These are phyloP conservation scores for Paramecium biaurelia DNA, from an alignment of 73 alveolate species.

Conservation along the genomic window DNA sequence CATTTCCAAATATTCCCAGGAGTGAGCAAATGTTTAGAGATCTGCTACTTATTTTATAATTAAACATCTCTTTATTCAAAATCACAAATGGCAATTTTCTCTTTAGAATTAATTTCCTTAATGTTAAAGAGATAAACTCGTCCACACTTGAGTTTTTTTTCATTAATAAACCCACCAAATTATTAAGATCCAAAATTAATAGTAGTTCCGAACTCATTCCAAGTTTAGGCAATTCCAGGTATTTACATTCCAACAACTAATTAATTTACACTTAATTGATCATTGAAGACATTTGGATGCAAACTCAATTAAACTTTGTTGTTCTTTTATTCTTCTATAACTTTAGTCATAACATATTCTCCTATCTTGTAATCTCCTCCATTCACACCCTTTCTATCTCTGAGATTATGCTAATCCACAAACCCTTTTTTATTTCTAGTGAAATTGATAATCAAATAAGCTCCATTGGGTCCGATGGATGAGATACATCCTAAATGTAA, in stretches of 20 bases:
- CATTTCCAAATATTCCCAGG: slow-evolving; percentile 13
- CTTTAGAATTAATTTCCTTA: background rate
- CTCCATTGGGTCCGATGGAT: slow-evolving; percentile 5
- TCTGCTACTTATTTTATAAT: background rate
- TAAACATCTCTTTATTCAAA: background rate
- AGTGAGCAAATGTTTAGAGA: background rate
- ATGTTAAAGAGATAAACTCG: background rate
- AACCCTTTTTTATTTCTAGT: background rate
- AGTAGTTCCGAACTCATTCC: slow-evolving; percentile 22
- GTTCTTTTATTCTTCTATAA: background rate
- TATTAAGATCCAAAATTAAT: slow-evolving; percentile 5
- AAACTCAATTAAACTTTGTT: background rate
- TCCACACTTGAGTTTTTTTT: slow-evolving; percentile 4
- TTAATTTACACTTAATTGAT: background rate
- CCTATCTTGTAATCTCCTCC: slow-evolving; percentile 4
- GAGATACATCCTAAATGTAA: background rate
- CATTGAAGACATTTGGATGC: background rate
- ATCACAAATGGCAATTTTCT: background rate
- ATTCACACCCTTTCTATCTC: background rate
- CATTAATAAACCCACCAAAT: slow-evolving; percentile 32
- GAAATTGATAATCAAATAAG: background rate
- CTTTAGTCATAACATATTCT: background rate
- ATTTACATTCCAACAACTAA: slow-evolving; percentile 13
- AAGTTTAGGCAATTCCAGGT: background rate
- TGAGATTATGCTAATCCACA: background rate